These are phyloP conservation scores for Phyllosticta citriasiana DNA, from an alignment of 2,329 filamentous ascomycete species.

Conservation along the genomic window DNA sequence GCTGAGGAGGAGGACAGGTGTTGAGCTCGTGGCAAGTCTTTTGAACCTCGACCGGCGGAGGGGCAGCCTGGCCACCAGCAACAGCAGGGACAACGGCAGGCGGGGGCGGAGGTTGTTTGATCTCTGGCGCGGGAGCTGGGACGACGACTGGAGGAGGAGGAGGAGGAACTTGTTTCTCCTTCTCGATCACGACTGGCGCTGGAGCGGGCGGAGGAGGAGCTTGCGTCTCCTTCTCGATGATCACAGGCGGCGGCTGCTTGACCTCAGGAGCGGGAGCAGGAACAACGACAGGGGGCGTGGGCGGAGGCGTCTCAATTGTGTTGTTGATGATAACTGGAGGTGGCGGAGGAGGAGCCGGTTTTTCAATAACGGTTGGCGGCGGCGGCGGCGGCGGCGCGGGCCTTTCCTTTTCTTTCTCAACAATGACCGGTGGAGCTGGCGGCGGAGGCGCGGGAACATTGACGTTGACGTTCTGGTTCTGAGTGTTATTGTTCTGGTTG, in stretches of 20 bases:
- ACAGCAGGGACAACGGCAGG: too few species aligned
- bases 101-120: background rate
- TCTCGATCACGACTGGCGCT: too few species aligned
- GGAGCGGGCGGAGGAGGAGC: background rate
- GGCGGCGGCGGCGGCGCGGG: background rate
- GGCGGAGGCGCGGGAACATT: background rate
- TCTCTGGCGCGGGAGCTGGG: background rate
- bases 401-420: background rate
- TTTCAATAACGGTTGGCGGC: background rate
- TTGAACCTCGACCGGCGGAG: background rate
- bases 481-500: background rate
- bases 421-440: background rate
- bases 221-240: background rate
- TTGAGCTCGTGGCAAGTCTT: background rate
- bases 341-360: background rate
- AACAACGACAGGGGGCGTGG: background rate
- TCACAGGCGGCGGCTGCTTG: background rate
- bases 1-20: background rate
- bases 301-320: background rate
- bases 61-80: too few species aligned
- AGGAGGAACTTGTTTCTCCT: background rate
- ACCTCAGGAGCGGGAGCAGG: background rate
- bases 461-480: background rate
- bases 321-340: background rate
- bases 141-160: background rate